phyloP scores from a whole-genome alignment of 495 filamentous ascomycete species.

The Antarctomyces pellizariae region DNA sequence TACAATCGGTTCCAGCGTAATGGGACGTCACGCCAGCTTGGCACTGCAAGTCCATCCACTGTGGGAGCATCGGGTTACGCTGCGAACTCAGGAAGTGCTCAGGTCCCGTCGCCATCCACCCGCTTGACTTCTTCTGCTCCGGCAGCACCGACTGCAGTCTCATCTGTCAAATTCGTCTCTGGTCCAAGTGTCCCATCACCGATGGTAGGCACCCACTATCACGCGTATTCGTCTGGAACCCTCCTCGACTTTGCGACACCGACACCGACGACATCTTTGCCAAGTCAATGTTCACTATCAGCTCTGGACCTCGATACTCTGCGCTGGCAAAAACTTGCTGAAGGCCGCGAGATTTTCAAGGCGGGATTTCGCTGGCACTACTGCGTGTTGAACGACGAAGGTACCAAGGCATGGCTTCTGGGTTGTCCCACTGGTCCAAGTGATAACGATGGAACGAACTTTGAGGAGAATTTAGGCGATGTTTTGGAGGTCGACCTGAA shows the following conservation, averaged over 20 bases:
- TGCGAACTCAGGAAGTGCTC: constrained; percentile 72
- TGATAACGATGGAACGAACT: constrained; percentile 23
- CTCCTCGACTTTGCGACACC: constrained; percentile 86
- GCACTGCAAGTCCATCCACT: constrained; percentile 15
- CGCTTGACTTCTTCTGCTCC: constrained; percentile 47
- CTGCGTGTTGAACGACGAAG: constrained; percentile 77
- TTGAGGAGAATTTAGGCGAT: constrained; percentile 81
- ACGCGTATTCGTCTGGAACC: constrained; percentile 79
- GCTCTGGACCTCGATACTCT: constrained; percentile 65
- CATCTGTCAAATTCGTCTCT: constrained; percentile 68
- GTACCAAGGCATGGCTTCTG: constrained; percentile 90
- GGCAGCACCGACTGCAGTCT: constrained; percentile 58
- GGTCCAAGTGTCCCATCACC: constrained; percentile 73
- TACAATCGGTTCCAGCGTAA: constrained; percentile 13
- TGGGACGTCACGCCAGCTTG: constrained; percentile 17
- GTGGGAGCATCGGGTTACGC: constrained; percentile 52
- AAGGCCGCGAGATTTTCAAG: constrained; percentile 79
- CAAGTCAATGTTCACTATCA: constrained; percentile 73
- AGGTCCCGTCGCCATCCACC: constrained; percentile 48
- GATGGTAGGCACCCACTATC: constrained; percentile 76
- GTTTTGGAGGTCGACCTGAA: constrained; percentile 76
- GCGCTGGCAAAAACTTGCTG: constrained; percentile 81
- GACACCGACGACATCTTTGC: constrained; percentile 50
- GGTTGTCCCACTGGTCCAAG: constrained; percentile 54
- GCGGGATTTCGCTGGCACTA: constrained; percentile 89